phyloP scores from a whole-genome alignment of 352 stramenopile genomes.

The Pythium brachiatum region DNA sequence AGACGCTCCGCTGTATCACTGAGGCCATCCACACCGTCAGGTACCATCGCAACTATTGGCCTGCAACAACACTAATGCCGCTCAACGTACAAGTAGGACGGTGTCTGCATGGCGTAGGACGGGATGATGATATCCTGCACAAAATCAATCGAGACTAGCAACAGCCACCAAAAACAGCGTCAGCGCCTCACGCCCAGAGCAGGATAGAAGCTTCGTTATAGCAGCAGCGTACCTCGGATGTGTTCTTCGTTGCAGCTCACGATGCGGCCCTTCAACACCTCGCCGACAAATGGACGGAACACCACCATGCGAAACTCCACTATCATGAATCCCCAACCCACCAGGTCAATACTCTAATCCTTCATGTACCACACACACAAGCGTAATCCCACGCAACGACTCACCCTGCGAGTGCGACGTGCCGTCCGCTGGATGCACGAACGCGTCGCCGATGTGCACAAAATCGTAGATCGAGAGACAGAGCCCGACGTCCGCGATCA shows the following conservation, averaged over 20 bases:
- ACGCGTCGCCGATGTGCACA: slow-evolving; percentile 82
- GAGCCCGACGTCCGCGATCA: slow-evolving; percentile 84
- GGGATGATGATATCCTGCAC: slow-evolving; percentile 90
- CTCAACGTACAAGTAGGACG: slow-evolving; percentile 73
- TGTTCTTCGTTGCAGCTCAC: slow-evolving; percentile 88
- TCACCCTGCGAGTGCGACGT: slow-evolving; percentile 81
- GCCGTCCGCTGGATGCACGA: slow-evolving; percentile 82
- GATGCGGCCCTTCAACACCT: slow-evolving; percentile 87
- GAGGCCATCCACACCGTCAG: background rate
- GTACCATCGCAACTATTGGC: background rate
- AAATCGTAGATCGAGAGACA: slow-evolving; percentile 90
- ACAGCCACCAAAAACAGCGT: background rate
- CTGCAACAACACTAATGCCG: background rate
- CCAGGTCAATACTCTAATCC: background rate
- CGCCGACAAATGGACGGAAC: slow-evolving; percentile 84
- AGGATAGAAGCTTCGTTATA: no score
- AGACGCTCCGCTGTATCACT: slow-evolving; percentile 76
- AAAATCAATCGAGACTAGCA: slow-evolving; percentile 85
- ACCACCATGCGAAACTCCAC: slow-evolving; percentile 90
- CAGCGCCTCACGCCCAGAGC: no score
- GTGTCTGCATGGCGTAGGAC: slow-evolving; percentile 84
- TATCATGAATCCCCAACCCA: slow-evolving; percentile 16
- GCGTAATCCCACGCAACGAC: background rate
- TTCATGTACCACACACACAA: background rate
- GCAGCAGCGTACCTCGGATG: slow-evolving; percentile 52